A percentile compares a stretch with the other conserved stretches of the same genome.
Conservation (phyloP, 2,329 filamentous ascomycete genomes). For the Proliferodiscus dingleyae region DNA sequence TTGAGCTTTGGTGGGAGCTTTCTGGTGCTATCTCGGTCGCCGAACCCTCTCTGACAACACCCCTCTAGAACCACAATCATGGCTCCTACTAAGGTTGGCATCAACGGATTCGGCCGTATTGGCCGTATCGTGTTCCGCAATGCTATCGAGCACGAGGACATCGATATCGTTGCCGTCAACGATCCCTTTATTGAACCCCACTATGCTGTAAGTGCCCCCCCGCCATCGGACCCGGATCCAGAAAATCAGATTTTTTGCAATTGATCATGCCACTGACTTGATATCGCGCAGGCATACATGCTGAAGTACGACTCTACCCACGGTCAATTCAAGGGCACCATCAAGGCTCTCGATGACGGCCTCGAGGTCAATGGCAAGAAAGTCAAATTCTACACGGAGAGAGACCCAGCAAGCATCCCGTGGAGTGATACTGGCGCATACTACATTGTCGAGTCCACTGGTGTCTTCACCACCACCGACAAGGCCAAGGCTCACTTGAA, state of each 20-base stretch:
- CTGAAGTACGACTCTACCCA: slow-evolving; percentile 99
- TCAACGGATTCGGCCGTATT: slow-evolving; percentile 99
- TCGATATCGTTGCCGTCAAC: slow-evolving; percentile 95
- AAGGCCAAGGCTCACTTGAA: slow-evolving; percentile 93
- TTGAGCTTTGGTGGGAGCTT: slow-evolving; percentile 8
- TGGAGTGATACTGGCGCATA: slow-evolving; percentile 83
- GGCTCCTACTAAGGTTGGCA: slow-evolving; percentile 71
- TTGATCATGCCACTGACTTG: neutral
- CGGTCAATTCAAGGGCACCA: slow-evolving; percentile 90
- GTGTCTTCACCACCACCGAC: slow-evolving; percentile 98
- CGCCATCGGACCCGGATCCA: slow-evolving; percentile 5
- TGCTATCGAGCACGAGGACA: slow-evolving; percentile 81
- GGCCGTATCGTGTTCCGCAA: slow-evolving; percentile 99
- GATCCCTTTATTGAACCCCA: slow-evolving; percentile 98
- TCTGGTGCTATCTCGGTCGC: neutral
- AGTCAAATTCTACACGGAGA: slow-evolving; percentile 91
- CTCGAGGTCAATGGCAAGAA: slow-evolving; percentile 91
- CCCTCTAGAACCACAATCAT: slow-evolving; percentile 35
- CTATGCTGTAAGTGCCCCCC: slow-evolving; percentile 84
- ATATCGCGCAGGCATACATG: slow-evolving; percentile 82
- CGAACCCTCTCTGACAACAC: neutral
- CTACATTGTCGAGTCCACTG: slow-evolving; percentile 96
- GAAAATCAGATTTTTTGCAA: slow-evolving; percentile 6
- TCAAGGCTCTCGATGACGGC: slow-evolving; percentile 63
- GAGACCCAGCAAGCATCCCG: slow-evolving; percentile 83